phyloP scores from a whole-genome alignment of 2,329 filamentous ascomycete species.

The Trichoderma brevicompactum region DNA sequence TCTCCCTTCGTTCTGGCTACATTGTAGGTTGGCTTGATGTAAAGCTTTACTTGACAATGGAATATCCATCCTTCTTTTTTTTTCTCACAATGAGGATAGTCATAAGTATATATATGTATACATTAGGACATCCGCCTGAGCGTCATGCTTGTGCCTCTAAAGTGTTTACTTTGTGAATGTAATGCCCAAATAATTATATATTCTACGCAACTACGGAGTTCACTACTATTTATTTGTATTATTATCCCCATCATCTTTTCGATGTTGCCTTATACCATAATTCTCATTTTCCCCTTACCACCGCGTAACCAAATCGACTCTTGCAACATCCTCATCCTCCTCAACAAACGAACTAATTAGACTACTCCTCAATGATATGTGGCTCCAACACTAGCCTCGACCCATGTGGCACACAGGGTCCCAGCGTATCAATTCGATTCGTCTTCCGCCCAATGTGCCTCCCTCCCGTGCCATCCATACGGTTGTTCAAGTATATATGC shows the following conservation, averaged over 20 bases:
- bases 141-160: neutral
- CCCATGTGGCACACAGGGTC: slow-evolving; percentile 47
- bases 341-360: neutral
- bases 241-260: neutral
- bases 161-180: neutral
- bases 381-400: slow-evolving; percentile 43
- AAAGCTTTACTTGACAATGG: neutral
- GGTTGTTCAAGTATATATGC: slow-evolving; percentile 57
- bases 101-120: neutral
- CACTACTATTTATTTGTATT: neutral
- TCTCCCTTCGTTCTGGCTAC: neutral
- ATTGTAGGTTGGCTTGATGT: neutral
- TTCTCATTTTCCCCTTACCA: neutral
- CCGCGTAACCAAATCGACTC: neutral
- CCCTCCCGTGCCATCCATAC: slow-evolving; percentile 48
- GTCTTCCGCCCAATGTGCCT: slow-evolving; percentile 48
- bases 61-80: neutral
- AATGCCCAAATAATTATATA: slow-evolving; percentile 1
- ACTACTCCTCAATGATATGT: slow-evolving; percentile 44
- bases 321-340: too few relatives aligned
- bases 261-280: neutral
- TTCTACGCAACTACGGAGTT: neutral
- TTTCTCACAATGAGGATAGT: neutral
- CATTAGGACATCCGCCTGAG: neutral
- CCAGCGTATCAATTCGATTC: slow-evolving; percentile 50